These are phyloP conservation scores for Paspalum vaginatum DNA, from an alignment of 176 grass and related monocot genomes.

Conservation along the genomic window DNA sequence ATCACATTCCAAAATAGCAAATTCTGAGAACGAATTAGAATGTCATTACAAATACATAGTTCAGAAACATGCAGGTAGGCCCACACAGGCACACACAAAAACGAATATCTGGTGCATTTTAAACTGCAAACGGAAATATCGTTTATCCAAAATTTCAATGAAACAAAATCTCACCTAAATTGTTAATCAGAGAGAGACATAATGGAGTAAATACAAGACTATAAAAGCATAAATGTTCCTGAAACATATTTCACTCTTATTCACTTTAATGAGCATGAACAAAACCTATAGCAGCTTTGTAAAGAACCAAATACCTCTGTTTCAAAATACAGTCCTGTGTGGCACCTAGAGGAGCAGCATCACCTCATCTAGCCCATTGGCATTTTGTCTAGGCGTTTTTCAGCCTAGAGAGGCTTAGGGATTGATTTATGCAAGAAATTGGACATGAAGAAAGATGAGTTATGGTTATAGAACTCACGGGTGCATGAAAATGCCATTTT, in stretches of 20 bases:
- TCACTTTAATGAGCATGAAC: not conserved
- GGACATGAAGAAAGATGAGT: too few species aligned
- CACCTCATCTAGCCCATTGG: too few species aligned
- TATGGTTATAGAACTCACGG: too few species aligned
- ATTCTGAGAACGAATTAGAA: not conserved
- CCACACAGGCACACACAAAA: too few species aligned
- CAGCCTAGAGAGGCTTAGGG: too few species aligned
- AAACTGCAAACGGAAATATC: not conserved
- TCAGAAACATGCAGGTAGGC: not conserved
- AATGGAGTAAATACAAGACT: not conserved
- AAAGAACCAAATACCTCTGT: too few species aligned
- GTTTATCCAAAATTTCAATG: not conserved
- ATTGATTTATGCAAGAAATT: too few species aligned
- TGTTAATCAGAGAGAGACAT: constrained; percentile 12
- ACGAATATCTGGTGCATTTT: not conserved
- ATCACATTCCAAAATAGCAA: constrained; percentile 29
- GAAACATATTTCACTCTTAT: constrained; percentile 17
- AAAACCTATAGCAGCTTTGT: not conserved
- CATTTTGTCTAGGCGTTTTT: too few species aligned
- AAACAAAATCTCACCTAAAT: not conserved
- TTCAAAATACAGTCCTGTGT: too few species aligned
- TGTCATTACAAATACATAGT: not conserved
- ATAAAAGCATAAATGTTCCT: not conserved
- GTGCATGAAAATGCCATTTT: too few species aligned
- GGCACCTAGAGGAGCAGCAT: too few species aligned